Evolutionary conservation across 2,329 filamentous ascomycete genomes (phyloP), one percentile per base, ranked within the genome.

Genomic region (Sarocladium kiliense): DNA sequence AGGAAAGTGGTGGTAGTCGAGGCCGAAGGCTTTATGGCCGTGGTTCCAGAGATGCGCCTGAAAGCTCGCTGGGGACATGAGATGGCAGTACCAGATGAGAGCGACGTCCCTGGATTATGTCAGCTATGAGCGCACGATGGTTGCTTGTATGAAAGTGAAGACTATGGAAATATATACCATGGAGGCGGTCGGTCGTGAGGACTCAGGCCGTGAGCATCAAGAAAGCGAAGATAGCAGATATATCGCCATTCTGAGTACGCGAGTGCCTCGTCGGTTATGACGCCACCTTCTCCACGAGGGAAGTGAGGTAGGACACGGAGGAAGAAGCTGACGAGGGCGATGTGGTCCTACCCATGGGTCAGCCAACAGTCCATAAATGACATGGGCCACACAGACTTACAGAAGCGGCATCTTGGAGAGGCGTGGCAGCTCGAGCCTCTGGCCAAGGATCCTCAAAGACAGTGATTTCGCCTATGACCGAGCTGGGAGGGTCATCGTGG

Each of bases 191-290:
- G 56, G 16, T 60, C 60, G 39, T 53, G 37, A 1, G 60, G 53
- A 3, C 58, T 44, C 3, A 51, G 27, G 6, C 58, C 57, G 14
- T 36, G 21, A 10, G 37, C n/a, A 21, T 58, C 44, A 16, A 61
- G 51, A 21, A 58, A 61, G 16, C 60, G 54, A 12, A 61, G 41
- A 36, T 61, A 61, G 44, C 36, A 47, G 21, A 58, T 54, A 39
- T 61, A 61, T 12, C 60, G 58, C 60, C 60, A 61, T 53, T 61
- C 60, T 4, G 57, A 60, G 18, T 54, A 58, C 1, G 55, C 58
- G 11, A 60, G 55, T 11, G 60, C 53, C 36, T 59, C 56, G 3
- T 55, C 54, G 1, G 45, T 21, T 12, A 61, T 55, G 4, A 49
- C 19, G 2, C 56, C 57, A 1, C 56, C 18, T 3, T 54, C 39